Evolutionary conservation across 805 yeast genomes (phyloP), one percentile per base, ranked within the genome.

Genomic region (Yarrowia deformans): DNA sequence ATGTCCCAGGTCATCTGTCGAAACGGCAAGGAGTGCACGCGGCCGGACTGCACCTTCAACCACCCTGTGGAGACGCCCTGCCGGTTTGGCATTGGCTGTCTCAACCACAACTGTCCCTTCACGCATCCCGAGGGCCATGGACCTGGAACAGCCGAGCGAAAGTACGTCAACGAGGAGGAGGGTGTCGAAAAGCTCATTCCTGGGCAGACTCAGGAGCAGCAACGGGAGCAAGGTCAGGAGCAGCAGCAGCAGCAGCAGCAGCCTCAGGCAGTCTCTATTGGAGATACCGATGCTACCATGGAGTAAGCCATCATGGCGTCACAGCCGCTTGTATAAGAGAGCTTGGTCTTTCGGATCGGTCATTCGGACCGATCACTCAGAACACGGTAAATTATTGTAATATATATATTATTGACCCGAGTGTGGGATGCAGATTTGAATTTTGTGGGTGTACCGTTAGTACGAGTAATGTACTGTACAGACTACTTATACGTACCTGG

Each of bases 41-140:
- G 97, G 78, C 81, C 86, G 61, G 95, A 93, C 77, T 93, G 98
- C 80, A 82, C 84, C 63, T 93, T 91, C 78, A 84, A 90, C 23
- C 98, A 93, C 78, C 83, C 83, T 72, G 93, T 89, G 75, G 88
- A 84, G 67, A 19, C 32, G 7, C 8, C 16, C 19, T 93, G 98
- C 81, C 90, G 89, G 74, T 93, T 88, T 78, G 96, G 92, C 14
- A 82, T 82, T 70, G 85, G 86, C 71, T 93, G 98, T 80, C 85
- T 83, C 73, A 91, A 91, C 77, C 82, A 82, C 66, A 81, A 83
- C 68, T 93, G 98, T 82, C 77, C 87, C 72, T 93, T 82, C 79
- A 84, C 83, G 74, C 98, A 93, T 79, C 97, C 97, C 14, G 89
- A 86, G 70, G 95, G 61, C 29, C 50, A 10, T 2, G 52, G n/a